Base-by-base conservation (phyloP, 164 flowering plant genomes). In the Kalanchoe fedtschenkoi region DNA sequence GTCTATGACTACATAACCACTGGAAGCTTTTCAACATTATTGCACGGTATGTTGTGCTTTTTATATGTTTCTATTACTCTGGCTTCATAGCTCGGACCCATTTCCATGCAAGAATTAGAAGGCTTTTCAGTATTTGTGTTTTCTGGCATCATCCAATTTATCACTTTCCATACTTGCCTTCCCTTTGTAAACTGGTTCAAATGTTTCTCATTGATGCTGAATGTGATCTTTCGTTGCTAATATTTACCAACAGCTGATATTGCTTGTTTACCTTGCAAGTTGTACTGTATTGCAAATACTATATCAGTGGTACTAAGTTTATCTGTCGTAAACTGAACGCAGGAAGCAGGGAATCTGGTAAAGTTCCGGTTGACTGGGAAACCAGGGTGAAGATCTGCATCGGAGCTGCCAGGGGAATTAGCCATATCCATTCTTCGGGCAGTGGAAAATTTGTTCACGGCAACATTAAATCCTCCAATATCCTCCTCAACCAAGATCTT, bases 391-490 rank as follows among this genome's bases (percentile, higher is more conserved):
- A 74, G 63, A 79, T 88, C 7, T 67, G 71, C 22, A 69, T 81
- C 19, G 91, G 83, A 62, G 60, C 78, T 21, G 89, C 88, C 1
- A 81, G 73, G 61, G 96, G 89, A 32, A 70, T 85, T 26, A 81
- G 85, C 2, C 72, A 73, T 60, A 72, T 88, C 51, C 96, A 88
- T 63, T 67, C 82, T 19, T 77, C 70, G 39, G 75, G 74, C 46
- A 73, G 68, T 34, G 79, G 75, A 28, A 82, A 73, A 68, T 66
- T 72, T 37, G 58, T 51, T 13, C 96, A 88, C 65, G 96, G 91
- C 6, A 88, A 88, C 76, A 76, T 88, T 74, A 84, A 83, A 68
- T 75, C 95, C 62, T 76, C 88, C 55, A 84, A 87, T 68, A 73
- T 83, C 65, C 78, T 87, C 46, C 75, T 84, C 63, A 80, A 64